These are phyloP conservation scores for Neoascochyta sp. DNA, from an alignment of 2,329 filamentous ascomycete species.

Conservation along the genomic window DNA sequence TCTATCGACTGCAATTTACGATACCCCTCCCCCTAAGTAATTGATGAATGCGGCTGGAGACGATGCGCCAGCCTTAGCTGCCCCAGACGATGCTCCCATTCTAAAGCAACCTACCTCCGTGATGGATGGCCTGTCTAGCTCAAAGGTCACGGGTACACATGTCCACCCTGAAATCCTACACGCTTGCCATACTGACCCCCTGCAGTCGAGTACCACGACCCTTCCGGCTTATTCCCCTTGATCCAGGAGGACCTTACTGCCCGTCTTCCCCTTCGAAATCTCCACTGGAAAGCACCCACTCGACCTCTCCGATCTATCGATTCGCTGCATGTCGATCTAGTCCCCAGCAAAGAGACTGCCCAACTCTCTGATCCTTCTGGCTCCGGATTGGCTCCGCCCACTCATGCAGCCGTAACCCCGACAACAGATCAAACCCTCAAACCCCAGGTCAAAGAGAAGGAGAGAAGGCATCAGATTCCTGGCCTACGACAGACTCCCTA, in stretches of 20 bases:
- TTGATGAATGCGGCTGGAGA: slow-evolving; percentile 38
- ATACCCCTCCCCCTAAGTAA: slow-evolving; percentile 8
- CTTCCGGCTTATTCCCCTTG: slow-evolving; percentile 79
- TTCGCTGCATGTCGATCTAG: slow-evolving; percentile 83
- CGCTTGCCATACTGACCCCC: slow-evolving; percentile 16
- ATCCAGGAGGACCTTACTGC: slow-evolving; percentile 73
- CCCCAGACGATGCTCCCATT: slow-evolving; percentile 33
- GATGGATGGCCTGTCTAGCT: slow-evolving; percentile 45
- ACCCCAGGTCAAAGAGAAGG: slow-evolving; percentile 36
- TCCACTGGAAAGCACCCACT: slow-evolving; percentile 95
- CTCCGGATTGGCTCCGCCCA: slow-evolving; percentile 17
- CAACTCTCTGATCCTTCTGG: slow-evolving; percentile 35
- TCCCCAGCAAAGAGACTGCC: slow-evolving; percentile 56
- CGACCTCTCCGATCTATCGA: slow-evolving; percentile 90
- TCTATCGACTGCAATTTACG: not conserved
- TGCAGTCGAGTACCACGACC: slow-evolving; percentile 92
- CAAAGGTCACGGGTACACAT: slow-evolving; percentile 49
- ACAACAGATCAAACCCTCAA: slow-evolving; percentile 27
- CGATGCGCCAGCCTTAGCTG: slow-evolving; percentile 38
- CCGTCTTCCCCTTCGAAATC: slow-evolving; percentile 79
- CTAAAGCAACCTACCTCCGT: slow-evolving; percentile 26
- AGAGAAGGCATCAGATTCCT: slow-evolving; percentile 88
- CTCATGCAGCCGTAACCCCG: slow-evolving; percentile 15
- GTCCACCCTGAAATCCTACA: slow-evolving; percentile 3
- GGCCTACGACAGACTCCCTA: slow-evolving; percentile 91